Evolutionary conservation across 306 rosid genomes (phyloP).

Genomic region (Begonia masoniana): DNA sequence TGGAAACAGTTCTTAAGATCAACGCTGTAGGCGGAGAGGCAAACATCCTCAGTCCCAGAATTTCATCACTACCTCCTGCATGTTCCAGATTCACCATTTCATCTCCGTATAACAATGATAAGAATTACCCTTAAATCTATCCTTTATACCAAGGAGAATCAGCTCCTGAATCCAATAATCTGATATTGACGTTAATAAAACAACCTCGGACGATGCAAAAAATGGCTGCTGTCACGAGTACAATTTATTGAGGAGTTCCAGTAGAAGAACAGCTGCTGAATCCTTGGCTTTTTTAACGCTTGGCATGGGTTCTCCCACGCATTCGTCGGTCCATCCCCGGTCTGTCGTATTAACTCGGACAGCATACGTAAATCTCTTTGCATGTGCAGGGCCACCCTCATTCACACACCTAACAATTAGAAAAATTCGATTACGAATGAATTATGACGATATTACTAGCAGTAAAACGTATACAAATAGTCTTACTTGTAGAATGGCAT

Average conservation of each 20-base stretch:
- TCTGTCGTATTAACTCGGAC: constrained; percentile 89
- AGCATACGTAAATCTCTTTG: constrained; percentile 86
- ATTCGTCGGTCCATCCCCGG: constrained; percentile 89
- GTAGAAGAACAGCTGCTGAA: constrained; percentile 90
- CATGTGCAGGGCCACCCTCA: constrained; percentile 99
- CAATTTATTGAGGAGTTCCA: constrained; percentile 61
- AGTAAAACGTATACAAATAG: neutral
- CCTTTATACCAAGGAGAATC: too few species aligned
- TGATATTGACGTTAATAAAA: too few species aligned
- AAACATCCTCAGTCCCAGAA: too few species aligned
- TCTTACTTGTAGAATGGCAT: constrained; percentile 81
- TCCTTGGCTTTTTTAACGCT: constrained; percentile 98
- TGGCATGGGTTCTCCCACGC: constrained; percentile 97
- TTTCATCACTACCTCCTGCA: too few species aligned
- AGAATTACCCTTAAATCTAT: too few species aligned
- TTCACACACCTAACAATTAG: constrained; percentile 56
- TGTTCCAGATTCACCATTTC: too few species aligned
- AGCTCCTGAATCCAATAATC: too few species aligned
- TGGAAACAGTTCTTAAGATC: too few species aligned
- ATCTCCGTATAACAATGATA: too few species aligned
- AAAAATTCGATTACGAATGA: neutral
- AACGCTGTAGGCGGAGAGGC: too few species aligned
- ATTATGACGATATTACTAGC: neutral
- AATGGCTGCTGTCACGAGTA: constrained; percentile 36
- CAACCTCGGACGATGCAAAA: too few species aligned